Conservation (phyloP, 83 land plant species). For the Picea abies region DNA sequence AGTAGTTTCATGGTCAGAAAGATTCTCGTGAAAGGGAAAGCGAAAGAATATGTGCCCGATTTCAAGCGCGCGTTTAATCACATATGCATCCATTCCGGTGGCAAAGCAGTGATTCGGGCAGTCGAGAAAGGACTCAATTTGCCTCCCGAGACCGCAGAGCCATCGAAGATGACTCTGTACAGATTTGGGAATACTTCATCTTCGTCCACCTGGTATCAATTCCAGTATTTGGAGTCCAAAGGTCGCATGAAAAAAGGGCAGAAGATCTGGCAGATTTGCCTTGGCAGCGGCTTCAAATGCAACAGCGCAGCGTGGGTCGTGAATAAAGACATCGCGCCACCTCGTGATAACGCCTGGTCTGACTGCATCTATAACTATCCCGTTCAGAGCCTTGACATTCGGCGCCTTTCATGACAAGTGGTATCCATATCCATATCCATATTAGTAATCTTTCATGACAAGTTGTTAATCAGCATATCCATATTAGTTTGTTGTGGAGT, state of each 20-base stretch:
- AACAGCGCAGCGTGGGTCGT: slow-evolving; percentile 17
- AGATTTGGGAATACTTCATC: not conserved
- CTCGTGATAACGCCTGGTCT: not conserved
- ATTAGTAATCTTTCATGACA: too few relatives aligned
- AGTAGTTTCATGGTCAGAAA: not conserved
- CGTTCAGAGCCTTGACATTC: not conserved
- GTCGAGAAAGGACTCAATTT: slow-evolving; percentile 13
- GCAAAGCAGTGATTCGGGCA: slow-evolving; percentile 2
- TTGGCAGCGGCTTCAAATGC: slow-evolving; percentile 19
- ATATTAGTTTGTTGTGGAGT: too few relatives aligned
- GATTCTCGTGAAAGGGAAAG: not conserved
- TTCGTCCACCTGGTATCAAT: slow-evolving; percentile 9
- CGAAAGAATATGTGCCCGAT: not conserved
- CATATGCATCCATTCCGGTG: slow-evolving; percentile 21
- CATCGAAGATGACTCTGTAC: slow-evolving; percentile 15
- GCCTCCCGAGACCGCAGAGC: not conserved
- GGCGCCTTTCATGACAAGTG: too few relatives aligned
- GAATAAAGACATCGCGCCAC: not conserved
- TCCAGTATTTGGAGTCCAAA: slow-evolving; percentile 8
- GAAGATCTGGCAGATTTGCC: slow-evolving; percentile 17
- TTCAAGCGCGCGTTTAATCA: slow-evolving; percentile 17
- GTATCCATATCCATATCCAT: too few relatives aligned
- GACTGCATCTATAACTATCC: not conserved
- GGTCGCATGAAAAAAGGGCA: slow-evolving; percentile 6
- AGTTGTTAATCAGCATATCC: too few relatives aligned